Conservation (phyloP, 176 grass and related monocot species). For the Bromus sterilis region DNA sequence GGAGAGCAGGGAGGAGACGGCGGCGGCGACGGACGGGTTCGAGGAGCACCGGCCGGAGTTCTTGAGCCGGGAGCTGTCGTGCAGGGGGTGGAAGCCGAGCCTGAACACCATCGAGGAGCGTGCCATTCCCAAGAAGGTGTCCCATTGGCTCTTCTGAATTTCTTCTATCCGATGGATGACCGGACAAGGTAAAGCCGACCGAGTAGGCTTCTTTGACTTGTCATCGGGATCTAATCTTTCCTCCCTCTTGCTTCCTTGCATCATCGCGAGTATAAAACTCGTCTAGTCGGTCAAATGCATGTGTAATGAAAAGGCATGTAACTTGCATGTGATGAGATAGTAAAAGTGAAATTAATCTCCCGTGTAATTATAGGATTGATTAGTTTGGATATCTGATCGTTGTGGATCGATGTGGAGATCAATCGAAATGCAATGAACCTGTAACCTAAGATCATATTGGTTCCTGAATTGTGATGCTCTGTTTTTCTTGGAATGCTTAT, state of each 20-base stretch:
- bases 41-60: constrained; percentile 52
- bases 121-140: constrained; percentile 41
- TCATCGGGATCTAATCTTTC: background rate
- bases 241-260: background rate
- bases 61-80: constrained; percentile 69
- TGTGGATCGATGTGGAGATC: background rate
- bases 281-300: constrained; percentile 10
- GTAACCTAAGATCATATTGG: background rate
- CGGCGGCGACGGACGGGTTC: constrained; percentile 18
- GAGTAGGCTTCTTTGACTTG: constrained; percentile 16
- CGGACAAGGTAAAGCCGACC: background rate
- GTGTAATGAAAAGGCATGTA: constrained; percentile 9
- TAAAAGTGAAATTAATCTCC: background rate
- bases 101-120: constrained; percentile 78
- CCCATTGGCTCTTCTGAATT: constrained; percentile 78
- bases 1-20: background rate
- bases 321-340: constrained; percentile 19
- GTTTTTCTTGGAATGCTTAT: no score
- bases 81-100: constrained; percentile 86
- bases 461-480: background rate
- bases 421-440: background rate
- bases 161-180: background rate
- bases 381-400: background rate
- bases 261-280: no score
- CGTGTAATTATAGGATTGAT: constrained; percentile 15